phyloP scores from a whole-genome alignment of 2,329 filamentous ascomycete species.

The Didymella glomerata region DNA sequence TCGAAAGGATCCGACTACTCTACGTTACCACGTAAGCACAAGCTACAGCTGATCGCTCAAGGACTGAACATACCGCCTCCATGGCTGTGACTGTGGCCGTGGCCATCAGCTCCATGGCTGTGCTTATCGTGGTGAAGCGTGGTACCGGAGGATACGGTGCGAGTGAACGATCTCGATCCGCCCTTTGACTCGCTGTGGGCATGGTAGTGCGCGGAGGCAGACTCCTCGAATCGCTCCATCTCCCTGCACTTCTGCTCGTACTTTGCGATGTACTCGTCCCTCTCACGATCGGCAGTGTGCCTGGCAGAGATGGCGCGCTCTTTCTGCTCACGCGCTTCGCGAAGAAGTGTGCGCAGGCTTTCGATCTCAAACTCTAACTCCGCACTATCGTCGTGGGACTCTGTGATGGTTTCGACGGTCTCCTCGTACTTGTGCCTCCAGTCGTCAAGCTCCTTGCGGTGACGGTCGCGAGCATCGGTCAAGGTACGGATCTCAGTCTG shows the following conservation, averaged over 20 bases:
- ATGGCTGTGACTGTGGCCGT: slow-evolving; percentile 4
- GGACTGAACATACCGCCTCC: slow-evolving; percentile 21
- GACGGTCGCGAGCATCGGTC: slow-evolving; percentile 31
- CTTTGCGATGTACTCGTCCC: slow-evolving; percentile 33
- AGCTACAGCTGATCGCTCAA: neutral
- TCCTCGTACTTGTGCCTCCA: slow-evolving; percentile 40
- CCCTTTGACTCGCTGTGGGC: slow-evolving; percentile 18
- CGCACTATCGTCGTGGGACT: slow-evolving; percentile 30
- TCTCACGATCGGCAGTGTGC: slow-evolving; percentile 35
- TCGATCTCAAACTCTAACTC: slow-evolving; percentile 39
- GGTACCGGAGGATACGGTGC: slow-evolving; percentile 29
- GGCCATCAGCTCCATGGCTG: slow-evolving; percentile 6
- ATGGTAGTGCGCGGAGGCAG: slow-evolving; percentile 27
- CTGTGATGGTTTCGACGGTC: slow-evolving; percentile 33
- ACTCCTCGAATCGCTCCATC: slow-evolving; percentile 35
- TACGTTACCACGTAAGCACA: slow-evolving; percentile 18
- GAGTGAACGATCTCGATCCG: slow-evolving; percentile 18
- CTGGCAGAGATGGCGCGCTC: slow-evolving; percentile 34
- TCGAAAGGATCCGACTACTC: slow-evolving; percentile 5
- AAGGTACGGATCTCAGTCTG: slow-evolving; percentile 35
- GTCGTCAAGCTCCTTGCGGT: slow-evolving; percentile 29
- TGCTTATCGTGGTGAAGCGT: slow-evolving; percentile 29
- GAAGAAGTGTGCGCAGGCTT: slow-evolving; percentile 30
- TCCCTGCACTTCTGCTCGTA: slow-evolving; percentile 40
- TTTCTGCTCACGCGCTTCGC: slow-evolving; percentile 37